Evolutionary conservation across 1,284 basidiomycete genomes (phyloP).

Genomic region (Austroboletus olivaceoglutinosus): DNA sequence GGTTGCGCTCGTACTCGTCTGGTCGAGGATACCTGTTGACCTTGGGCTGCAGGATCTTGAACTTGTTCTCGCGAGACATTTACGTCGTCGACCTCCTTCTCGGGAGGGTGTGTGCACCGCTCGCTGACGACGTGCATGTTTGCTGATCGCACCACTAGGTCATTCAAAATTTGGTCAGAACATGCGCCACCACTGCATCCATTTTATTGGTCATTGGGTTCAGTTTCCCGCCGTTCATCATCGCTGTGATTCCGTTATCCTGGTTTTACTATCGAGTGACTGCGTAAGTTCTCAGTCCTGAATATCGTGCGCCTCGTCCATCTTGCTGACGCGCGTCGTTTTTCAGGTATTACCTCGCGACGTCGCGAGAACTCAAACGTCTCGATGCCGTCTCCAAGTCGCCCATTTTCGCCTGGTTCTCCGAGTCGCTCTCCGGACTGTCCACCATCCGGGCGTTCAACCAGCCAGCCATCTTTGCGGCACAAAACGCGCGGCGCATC

Average conservation of each 20-base stretch:
- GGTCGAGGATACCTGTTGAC: background rate
- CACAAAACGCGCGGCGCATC: conserved; percentile 75
- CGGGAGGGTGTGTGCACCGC: conserved; percentile 47
- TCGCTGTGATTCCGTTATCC: conserved; percentile 72
- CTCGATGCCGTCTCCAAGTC: conserved; percentile 88
- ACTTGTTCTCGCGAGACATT: conserved; percentile 90
- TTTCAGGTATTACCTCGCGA: conserved; percentile 82
- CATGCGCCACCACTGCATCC: conserved; percentile 58
- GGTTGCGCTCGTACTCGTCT: conserved; percentile 10
- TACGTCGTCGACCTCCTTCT: conserved; percentile 89
- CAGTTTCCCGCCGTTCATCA: conserved; percentile 80
- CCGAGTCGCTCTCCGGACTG: conserved; percentile 82
- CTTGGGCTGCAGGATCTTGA: conserved; percentile 57
- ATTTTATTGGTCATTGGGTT: conserved; percentile 78
- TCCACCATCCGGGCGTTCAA: conserved; percentile 83
- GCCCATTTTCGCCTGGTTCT: conserved; percentile 89
- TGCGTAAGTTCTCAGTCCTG: conserved; percentile 46
- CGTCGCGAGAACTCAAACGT: conserved; percentile 89
- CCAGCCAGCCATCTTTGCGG: conserved; percentile 72
- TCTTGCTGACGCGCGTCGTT: background rate
- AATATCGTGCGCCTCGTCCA: background rate
- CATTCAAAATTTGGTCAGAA: conserved; percentile 68
- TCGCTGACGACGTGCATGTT: background rate
- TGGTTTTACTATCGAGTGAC: conserved; percentile 79
- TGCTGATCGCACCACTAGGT: conserved; percentile 39